Base-by-base conservation (phyloP, 2,329 filamentous ascomycete species). In the Exophiala calicioides region DNA sequence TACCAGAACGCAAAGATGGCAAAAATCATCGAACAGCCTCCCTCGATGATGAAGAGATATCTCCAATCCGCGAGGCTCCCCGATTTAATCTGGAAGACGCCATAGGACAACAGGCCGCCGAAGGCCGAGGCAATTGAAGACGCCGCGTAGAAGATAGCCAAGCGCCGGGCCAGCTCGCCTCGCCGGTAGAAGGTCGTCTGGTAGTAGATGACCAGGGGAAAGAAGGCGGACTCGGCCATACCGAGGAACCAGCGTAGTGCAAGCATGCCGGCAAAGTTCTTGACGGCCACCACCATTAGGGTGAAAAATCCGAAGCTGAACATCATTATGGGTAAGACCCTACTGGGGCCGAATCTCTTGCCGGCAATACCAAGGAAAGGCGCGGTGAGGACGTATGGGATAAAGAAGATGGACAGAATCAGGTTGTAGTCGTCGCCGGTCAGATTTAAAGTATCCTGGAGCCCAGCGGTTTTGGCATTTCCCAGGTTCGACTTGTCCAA, bases 131-230 rank as follows among this genome's bases (percentile, higher is more conserved):
- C 86, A 49, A 90, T 85, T 59, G 85, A 86, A 15, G 78, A 82
- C 0, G 85, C 85, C 0, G 86, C 86, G 57, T 90, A 90, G 68
- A 88, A 88, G 50, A 88, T 70, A 24, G 84, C 84, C 1, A 88
- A 71, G 2, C 85, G 78, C 6, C 84, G 73, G 4, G 84, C 85
- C 2, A 88, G 75, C 62, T 88, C 85, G 21, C 79, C 80, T 41
- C 85, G 77, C n/a, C 83, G 78, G 63, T 88, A 89, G 63, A 88
- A 88, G 2, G 76, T 80, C 1, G 78, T 80, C 36, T 77, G 68
- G 52, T 82, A 82, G 64, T 81, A 82, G 50, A 82, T 81, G 15
- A 86, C 83, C 34, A 85, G 67, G 0, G 85, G 84, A 60, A 86
- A 87, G 67, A 87, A 87, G 2, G 78, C 84, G 1, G 75, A 74